These are phyloP conservation scores for Eudorina sp. DNA, from an alignment of 139 green algal genomes.

Conservation along the genomic window DNA sequence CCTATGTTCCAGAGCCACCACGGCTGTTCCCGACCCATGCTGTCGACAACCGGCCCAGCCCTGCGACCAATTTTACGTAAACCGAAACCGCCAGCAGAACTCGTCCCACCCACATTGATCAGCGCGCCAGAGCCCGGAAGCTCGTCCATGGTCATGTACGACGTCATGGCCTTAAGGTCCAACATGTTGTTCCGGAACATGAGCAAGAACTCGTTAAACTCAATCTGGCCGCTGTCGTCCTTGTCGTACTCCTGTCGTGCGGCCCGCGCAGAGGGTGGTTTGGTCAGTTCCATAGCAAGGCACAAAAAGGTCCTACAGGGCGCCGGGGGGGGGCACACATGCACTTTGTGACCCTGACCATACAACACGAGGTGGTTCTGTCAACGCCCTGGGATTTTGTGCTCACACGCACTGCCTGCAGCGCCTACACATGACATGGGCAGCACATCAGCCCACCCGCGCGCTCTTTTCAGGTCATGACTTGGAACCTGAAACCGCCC, in stretches of 20 bases:
- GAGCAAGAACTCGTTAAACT: slow-evolving; percentile 68
- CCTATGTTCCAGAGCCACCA: too few species aligned
- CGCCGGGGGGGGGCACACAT: background rate
- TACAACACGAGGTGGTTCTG: background rate
- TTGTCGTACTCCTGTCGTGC: slow-evolving; percentile 54
- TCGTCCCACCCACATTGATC: background rate
- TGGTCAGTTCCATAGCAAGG: background rate
- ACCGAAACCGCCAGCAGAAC: too few species aligned
- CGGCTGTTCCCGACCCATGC: too few species aligned
- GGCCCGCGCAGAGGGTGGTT: background rate
- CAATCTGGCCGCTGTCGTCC: slow-evolving; percentile 63
- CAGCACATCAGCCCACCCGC: too few species aligned
- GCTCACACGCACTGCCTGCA: too few species aligned
- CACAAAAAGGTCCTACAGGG: background rate
- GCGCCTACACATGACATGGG: too few species aligned
- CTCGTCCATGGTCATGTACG: slow-evolving; percentile 24
- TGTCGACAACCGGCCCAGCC: too few species aligned
- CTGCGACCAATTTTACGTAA: too few species aligned
- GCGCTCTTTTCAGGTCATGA: too few species aligned
- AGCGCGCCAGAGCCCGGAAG: background rate
- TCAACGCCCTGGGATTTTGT: too few species aligned
- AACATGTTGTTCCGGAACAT: slow-evolving; percentile 72
- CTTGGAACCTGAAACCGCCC: too few species aligned
- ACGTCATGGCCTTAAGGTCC: slow-evolving; percentile 57
- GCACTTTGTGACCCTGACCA: background rate